Evolutionary conservation across 129 eudicot genomes (phyloP).

Genomic region (Centrapalus pauciflorus): DNA sequence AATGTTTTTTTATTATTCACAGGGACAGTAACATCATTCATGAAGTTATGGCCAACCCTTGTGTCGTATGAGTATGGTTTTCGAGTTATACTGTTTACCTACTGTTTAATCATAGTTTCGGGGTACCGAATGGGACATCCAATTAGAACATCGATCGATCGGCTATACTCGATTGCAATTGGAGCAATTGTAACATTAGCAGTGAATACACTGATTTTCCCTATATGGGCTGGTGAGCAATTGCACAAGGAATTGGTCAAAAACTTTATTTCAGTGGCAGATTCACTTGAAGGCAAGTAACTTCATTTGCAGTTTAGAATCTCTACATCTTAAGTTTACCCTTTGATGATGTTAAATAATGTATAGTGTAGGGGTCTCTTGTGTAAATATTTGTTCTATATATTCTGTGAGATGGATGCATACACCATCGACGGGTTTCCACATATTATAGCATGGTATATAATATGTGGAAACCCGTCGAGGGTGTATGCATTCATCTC

Average conservation of each 20-base stretch:
- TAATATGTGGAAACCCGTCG: too few species aligned
- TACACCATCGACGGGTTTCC: too few species aligned
- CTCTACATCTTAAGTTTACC: not conserved
- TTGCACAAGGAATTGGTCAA: conserved; percentile 57
- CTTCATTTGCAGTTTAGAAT: not conserved
- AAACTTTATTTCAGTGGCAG: conserved; percentile 51
- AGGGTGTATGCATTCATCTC: too few species aligned
- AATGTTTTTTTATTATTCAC: conserved; percentile 9
- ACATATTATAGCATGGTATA: too few species aligned
- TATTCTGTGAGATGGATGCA: too few species aligned
- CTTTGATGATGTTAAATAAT: too few species aligned
- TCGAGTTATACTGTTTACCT: conserved; percentile 63
- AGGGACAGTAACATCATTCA: conserved; percentile 61
- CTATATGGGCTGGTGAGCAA: conserved; percentile 85
- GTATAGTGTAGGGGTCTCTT: too few species aligned
- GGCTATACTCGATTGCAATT: conserved; percentile 64
- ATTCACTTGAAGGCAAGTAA: conserved; percentile 74
- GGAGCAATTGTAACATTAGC: conserved; percentile 56
- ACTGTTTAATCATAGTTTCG: conserved; percentile 68
- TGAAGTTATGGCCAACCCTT: conserved; percentile 73
- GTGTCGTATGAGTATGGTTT: conserved; percentile 72
- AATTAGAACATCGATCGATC: conserved; percentile 48
- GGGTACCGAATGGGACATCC: conserved; percentile 73
- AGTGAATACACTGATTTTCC: conserved; percentile 52
- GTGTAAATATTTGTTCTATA: too few species aligned